Conservation (phyloP, 2,329 filamentous ascomycete species). For the Pyrenochaeta sp. region DNA sequence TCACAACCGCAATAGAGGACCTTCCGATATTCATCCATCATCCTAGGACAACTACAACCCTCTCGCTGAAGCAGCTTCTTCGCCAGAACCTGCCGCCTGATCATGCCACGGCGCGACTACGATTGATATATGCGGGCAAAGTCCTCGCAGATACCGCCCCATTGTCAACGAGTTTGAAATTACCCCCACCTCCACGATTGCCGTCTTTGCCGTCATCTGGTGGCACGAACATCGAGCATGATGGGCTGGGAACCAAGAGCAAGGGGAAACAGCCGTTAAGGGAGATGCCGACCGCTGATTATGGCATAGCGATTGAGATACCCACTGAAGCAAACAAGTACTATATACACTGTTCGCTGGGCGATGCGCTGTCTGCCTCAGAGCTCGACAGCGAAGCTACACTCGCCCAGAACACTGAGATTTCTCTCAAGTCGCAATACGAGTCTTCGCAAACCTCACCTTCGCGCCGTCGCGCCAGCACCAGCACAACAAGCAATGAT, state of each 20-base stretch:
- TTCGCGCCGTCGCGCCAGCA: conserved; percentile 25
- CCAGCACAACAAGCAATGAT: conserved; percentile 14
- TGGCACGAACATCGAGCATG: conserved; percentile 22
- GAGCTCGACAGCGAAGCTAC: conserved; percentile 76
- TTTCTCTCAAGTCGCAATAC: conserved; percentile 43
- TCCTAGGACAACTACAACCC: conserved; percentile 74
- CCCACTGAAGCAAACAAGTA: conserved; percentile 61
- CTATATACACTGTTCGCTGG: conserved; percentile 96
- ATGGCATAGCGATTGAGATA: conserved; percentile 24
- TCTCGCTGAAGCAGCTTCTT: conserved; percentile 83
- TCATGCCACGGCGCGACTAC: conserved; percentile 74
- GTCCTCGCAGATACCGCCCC: conserved; percentile 79
- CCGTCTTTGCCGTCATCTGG: conserved; percentile 51
- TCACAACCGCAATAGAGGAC: conserved; percentile 85
- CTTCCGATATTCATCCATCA: conserved; percentile 77
- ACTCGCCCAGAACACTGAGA: conserved; percentile 50
- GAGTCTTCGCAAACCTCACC: conserved; percentile 20
- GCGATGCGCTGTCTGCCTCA: conserved; percentile 70
- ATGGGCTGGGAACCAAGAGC: conserved; percentile 50
- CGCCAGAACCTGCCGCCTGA: conserved; percentile 72
- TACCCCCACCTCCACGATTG: conserved; percentile 62
- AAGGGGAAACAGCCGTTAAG: conserved; percentile 75
- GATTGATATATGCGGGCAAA: conserved; percentile 89
- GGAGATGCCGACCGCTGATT: conserved; percentile 47
- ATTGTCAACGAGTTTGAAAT: conserved; percentile 72